phyloP scores from a whole-genome alignment of 2,329 filamentous ascomycete species.

The Trichoderma hamatum region DNA sequence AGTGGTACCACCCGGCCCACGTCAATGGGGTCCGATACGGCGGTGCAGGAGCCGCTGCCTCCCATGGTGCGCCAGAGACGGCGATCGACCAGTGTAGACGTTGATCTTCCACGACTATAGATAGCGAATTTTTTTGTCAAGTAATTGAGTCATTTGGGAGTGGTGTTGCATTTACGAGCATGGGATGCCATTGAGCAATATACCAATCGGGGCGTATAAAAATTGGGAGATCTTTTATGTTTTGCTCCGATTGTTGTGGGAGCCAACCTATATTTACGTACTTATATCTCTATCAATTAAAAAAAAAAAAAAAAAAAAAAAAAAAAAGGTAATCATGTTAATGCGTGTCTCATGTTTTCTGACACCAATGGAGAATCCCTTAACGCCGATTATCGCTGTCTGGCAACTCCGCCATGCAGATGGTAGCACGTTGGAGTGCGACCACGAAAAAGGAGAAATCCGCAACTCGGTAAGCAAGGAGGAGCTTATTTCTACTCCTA shows the following conservation, averaged over 20 bases:
- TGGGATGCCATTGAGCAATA: not conserved
- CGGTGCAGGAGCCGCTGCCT: conserved; percentile 33
- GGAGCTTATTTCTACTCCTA: not conserved
- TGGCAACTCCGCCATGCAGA: conserved; percentile 11
- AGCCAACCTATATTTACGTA: not conserved
- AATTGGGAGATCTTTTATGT: conserved; percentile 8
- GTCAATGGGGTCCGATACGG: conserved; percentile 40
- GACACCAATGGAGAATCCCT: not conserved
- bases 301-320: not conserved
- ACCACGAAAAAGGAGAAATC: conserved; percentile 3
- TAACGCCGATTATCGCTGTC: not conserved
- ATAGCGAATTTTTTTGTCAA: not conserved
- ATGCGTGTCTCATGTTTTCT: not conserved
- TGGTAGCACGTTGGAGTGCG: not conserved
- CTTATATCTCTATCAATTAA: conserved; percentile 1
- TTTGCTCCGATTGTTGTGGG: not conserved
- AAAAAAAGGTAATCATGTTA: not conserved
- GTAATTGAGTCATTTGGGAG: conserved; percentile 7
- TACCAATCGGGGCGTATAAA: conserved; percentile 6
- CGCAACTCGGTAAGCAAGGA: not conserved
- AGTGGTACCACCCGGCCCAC: conserved; percentile 39
- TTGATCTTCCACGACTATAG: conserved; percentile 45
- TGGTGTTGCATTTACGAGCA: conserved; percentile 8
- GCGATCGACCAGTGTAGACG: conserved; percentile 44
- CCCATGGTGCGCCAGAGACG: conserved; percentile 41